Evolutionary conservation across 306 rosid species (phyloP), one percentile per base, ranked within the genome.

Genomic region (Fragaria nilgerrensis): DNA sequence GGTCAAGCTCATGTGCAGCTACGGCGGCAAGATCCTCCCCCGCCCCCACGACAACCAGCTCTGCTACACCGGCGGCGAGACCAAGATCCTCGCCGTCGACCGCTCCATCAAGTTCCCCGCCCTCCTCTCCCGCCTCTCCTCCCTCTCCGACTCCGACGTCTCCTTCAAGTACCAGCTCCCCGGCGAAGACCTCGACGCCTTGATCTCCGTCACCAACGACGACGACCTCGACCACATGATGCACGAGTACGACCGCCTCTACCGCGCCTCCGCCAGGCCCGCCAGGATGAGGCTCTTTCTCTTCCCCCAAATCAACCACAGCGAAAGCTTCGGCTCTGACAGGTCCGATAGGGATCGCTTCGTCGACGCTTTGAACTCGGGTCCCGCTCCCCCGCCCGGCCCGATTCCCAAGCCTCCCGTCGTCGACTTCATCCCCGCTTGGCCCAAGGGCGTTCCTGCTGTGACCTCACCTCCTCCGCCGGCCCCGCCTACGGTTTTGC

Each of bases 181-280:
- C 1, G 98, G 98, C 0, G 98, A 95, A 59, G 98, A 90, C 34
- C 96, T 95, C 9, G 98, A 95, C 53, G 97, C 98, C 4, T 82
- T 95, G 72, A 95, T 95, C 56, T 95, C 98, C 10, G 97, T 95
- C 36, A 77, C 97, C 14, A 95, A 88, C 85, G 98, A 95, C 36
- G 98, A 95, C 20, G 98, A 95, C 72, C 90, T 95, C 3, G 97
- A 95, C 45, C 97, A 92, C 69, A 92, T 95, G 98, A 95, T 95
- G 98, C 93, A 88, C 70, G 98, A 95, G 82, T 95, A 86, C 63
- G 98, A 95, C 74, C 98, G 98, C 19, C 92, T 92, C 74, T 90
- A 79, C 68, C 90, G 98, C 1, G 78, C 87, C 59, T 86, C 97
- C 0, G 86, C 86, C 39, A 88, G 70, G 76, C 97, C 96, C 0